Evolutionary conservation across 73 alveolate genomes (phyloP).

Genomic region (Breviolum minutum): DNA sequence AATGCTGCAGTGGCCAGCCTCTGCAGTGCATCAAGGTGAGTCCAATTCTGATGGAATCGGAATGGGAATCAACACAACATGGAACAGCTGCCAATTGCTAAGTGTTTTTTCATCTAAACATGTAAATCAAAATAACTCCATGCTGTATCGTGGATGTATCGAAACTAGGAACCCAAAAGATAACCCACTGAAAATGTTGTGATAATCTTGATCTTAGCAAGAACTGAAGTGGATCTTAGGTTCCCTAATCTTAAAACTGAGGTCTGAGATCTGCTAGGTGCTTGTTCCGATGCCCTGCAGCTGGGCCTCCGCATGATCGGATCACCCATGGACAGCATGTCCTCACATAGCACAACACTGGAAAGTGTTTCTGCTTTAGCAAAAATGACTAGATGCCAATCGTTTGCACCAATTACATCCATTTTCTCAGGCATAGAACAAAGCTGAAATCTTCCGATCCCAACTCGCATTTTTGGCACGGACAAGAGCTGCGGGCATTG

Average conservation of each 20-base stretch:
- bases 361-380: too few relatives aligned
- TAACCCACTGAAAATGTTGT: too few relatives aligned
- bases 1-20: conserved; percentile 74
- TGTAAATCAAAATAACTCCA: too few relatives aligned
- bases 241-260: too few relatives aligned
- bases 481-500: background rate
- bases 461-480: background rate
- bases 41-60: background rate
- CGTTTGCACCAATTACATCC: background rate
- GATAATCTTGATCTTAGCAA: too few relatives aligned
- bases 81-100: background rate
- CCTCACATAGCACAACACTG: background rate
- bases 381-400: too few relatives aligned
- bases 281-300: background rate
- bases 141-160: too few relatives aligned
- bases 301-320: conserved; percentile 63
- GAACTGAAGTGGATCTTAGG: too few relatives aligned
- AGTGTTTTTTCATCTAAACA: too few relatives aligned
- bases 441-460: background rate
- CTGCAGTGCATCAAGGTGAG: background rate
- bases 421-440: background rate
- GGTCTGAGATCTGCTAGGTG: background rate
- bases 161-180: too few relatives aligned
- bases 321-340: conserved; percentile 57
- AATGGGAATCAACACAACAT: background rate